Evolutionary conservation across 441 rosid species (phyloP).

Genomic region (Brassica hybrid): DNA sequence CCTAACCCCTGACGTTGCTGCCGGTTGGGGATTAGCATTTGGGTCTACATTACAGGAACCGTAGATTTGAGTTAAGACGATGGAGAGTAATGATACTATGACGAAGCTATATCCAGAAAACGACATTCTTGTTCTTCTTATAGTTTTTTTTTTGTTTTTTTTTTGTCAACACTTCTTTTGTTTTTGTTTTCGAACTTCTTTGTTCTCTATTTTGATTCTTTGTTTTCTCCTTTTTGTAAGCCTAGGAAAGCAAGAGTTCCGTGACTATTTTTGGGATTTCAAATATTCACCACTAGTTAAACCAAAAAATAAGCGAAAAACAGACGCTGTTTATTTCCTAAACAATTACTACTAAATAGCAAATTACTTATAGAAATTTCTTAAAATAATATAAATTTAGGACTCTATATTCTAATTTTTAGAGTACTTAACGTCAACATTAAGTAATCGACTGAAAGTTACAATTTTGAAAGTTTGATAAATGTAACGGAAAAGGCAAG

Average conservation of each 20-base stretch:
- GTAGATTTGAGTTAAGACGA: constrained; percentile 23
- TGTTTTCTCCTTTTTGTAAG: constrained; percentile 19
- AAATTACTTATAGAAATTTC: neutral
- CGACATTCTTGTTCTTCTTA: constrained; percentile 13
- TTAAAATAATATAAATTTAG: constrained; percentile 3
- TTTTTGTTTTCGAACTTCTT: neutral
- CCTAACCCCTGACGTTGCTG: neutral
- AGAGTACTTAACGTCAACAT: neutral
- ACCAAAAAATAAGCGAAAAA: neutral
- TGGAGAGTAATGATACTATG: constrained; percentile 19
- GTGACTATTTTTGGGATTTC: constrained; percentile 31
- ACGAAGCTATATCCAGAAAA: constrained; percentile 21
- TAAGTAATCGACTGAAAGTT: neutral
- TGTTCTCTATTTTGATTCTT: neutral
- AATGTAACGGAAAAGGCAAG: neutral
- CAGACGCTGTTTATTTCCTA: neutral
- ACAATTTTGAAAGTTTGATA: neutral
- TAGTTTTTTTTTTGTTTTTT: neutral
- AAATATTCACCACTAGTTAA: constrained; percentile 12
- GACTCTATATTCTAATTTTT: constrained; percentile 8
- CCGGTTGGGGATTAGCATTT: neutral
- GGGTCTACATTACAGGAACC: neutral
- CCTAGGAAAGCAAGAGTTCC: constrained; percentile 1
- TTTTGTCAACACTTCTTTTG: neutral
- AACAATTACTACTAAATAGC: neutral